A percentile compares a stretch with the other conserved stretches of the same genome.
Evolutionary conservation across 768 basidiomycete genomes (phyloP).

Genomic region (Suillus variegatus): DNA sequence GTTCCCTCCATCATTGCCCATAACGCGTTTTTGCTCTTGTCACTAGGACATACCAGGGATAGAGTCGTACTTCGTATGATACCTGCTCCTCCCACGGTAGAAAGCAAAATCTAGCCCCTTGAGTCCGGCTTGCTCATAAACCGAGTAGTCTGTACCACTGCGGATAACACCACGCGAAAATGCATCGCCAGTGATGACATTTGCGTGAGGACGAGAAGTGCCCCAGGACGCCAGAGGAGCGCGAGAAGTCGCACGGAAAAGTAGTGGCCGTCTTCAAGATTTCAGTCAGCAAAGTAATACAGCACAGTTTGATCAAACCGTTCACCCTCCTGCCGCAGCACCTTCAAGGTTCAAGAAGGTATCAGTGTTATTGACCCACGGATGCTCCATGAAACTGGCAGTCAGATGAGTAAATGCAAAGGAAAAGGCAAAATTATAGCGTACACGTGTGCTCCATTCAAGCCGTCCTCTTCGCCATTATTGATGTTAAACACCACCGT

Average conservation of each 20-base stretch:
- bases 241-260: conserved; percentile 72
- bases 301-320: neutral
- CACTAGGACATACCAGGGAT: conserved; percentile 57
- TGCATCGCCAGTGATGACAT: conserved; percentile 66
- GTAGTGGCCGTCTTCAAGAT: conserved; percentile 60
- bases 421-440: conserved; percentile 19
- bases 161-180: conserved; percentile 66
- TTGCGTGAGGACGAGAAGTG: conserved; percentile 59
- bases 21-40: conserved; percentile 47
- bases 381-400: conserved; percentile 66
- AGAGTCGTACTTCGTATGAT: conserved; percentile 76
- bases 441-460: conserved; percentile 72
- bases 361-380: conserved; percentile 66
- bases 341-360: conserved; percentile 85
- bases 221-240: conserved; percentile 56
- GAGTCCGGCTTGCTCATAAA: conserved; percentile 61
- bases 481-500: conserved; percentile 84
- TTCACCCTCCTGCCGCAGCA: conserved; percentile 75
- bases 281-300: conserved; percentile 4
- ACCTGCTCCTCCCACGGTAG: conserved; percentile 70
- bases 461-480: conserved; percentile 80
- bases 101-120: conserved; percentile 79
- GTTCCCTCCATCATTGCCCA: conserved; percentile 82
- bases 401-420: neutral
- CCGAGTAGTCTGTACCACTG: conserved; percentile 72